Conservation (phyloP, 352 stramenopile genomes). For the Globisporangium solare region DNA sequence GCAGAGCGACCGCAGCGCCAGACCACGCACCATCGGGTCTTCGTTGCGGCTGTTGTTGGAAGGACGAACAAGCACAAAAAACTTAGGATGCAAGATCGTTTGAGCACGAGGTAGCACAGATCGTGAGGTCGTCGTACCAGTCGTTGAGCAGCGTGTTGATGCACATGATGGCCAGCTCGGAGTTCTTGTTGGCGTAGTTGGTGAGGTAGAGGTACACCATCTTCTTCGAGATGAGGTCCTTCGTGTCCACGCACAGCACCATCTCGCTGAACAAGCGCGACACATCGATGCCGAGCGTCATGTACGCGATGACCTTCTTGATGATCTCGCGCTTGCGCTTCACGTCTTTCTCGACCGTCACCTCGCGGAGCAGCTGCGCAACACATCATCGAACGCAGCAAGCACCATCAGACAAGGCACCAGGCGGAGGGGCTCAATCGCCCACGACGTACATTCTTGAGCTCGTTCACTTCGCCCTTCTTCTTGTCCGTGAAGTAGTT, state of each 20-base stretch:
- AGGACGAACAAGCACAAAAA: too few species aligned
- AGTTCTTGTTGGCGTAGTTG: conserved; percentile 98
- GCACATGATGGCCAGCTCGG: conserved; percentile 99
- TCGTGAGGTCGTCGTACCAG: conserved; percentile 57
- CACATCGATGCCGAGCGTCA: conserved; percentile 99
- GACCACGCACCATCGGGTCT: conserved; percentile 97
- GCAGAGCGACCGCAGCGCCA: conserved; percentile 96
- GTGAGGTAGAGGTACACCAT: conserved; percentile 99
- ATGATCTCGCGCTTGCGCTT: conserved; percentile 99
- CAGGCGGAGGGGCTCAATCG: too few species aligned
- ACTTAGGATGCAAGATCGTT: too few species aligned
- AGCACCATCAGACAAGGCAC: too few species aligned
- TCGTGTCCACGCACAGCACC: conserved; percentile 96
- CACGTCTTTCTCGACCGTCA: conserved; percentile 95
- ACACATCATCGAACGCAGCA: too few species aligned
- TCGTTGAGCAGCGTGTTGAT: conserved; percentile 99
- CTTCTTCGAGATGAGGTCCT: conserved; percentile 99
- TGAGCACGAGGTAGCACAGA: neutral
- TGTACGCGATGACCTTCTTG: conserved; percentile 99
- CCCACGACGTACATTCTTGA: conserved; percentile 93
- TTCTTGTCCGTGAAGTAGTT: conserved; percentile 91
- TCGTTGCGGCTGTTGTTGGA: conserved; percentile 81
- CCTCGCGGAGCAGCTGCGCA: conserved; percentile 78
- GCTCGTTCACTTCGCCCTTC: conserved; percentile 94
- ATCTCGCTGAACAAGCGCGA: conserved; percentile 99